Evolutionary conservation across 495 filamentous ascomycete species (phyloP).

Genomic region (Acidomyces sp.): DNA sequence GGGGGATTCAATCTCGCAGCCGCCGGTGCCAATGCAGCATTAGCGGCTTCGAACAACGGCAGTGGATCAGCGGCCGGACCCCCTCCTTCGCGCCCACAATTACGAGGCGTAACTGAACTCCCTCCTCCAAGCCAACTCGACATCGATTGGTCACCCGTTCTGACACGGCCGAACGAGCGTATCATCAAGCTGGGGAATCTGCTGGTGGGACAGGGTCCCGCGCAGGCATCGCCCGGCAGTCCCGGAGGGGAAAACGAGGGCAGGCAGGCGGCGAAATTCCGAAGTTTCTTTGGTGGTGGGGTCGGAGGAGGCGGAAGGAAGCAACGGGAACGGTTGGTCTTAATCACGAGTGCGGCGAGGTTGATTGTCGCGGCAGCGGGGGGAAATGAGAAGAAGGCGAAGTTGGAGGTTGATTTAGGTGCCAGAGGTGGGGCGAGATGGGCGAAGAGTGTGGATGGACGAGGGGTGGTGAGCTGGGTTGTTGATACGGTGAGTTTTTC

Average conservation of each 20-base stretch:
- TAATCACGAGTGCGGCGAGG: conserved; percentile 84
- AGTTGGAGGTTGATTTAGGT: conserved; percentile 74
- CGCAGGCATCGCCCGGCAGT: conserved; percentile 52
- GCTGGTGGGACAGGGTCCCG: conserved; percentile 62
- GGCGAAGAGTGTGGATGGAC: conserved; percentile 66
- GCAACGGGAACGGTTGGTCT: conserved; percentile 82
- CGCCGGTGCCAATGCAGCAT: conserved; percentile 21
- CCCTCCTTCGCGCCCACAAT: conserved; percentile 54
- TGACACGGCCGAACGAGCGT: conserved; percentile 80
- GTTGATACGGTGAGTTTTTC: conserved; percentile 78
- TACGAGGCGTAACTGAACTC: conserved; percentile 84
- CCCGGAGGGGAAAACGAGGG: conserved; percentile 38
- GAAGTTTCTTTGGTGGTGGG: conserved; percentile 80
- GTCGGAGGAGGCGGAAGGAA: too few relatives aligned
- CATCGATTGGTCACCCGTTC: conserved; percentile 96
- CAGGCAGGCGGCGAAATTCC: conserved; percentile 63
- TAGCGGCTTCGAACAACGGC: conserved; percentile 4
- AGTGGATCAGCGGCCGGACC: too few relatives aligned
- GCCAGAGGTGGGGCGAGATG: conserved; percentile 57
- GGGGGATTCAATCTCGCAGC: conserved; percentile 3
- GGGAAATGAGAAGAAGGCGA: conserved; percentile 90
- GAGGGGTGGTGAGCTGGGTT: conserved; percentile 76
- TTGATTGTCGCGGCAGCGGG: conserved; percentile 85
- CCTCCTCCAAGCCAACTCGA: conserved; percentile 93
- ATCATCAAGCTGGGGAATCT: conserved; percentile 91